Evolutionary conservation across 371 early-diverging fungal species (phyloP), one percentile per base, ranked within the genome.

Genomic region (Apophysomyces variabilis): DNA sequence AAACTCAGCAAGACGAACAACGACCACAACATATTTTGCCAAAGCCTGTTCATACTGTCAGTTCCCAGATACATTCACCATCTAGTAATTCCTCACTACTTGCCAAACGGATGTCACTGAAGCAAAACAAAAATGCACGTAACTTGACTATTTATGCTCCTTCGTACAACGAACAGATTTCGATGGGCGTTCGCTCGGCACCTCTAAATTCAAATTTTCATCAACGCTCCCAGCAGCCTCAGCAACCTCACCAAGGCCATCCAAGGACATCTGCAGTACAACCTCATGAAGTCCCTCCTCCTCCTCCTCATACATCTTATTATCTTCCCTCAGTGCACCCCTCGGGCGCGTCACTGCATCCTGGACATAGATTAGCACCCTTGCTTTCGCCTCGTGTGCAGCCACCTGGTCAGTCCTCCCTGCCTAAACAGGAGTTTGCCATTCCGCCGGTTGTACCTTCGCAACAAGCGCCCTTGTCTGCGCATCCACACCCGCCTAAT

Each of bases 101-200:
- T 21, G 59, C 78, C 12, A 81, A 78, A 62, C 66, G 77, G 60
- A 57, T 70, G 8, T 67, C 71, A 3, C 57, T 65, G 38, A 69
- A 77, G 37, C 77, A 72, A 12, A 61, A 71, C 46, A 86, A 85
- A 63, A 87, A 84, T 64, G 76, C 84, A 41, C 75, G 83, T 62
- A 78, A 84, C 16, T 58, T 87, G 45, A 87, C 87, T 7, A 87
- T 87, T 43, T 85, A 75, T 75, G 77, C 87, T 9, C 85, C 87
- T 3, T 83, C 87, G 11, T 87, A 87, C 57, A 75, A 72, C 36
- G 85, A 84, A 35, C 83, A 82, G 57, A 66, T 63, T 18, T 59
- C 84, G 3, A 70, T 78, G 14, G 75, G 82, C 12, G 79, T 87
- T 35, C 80, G 80, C 43, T 87, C 87, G 32, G 87, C 87, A 26